phyloP scores from a whole-genome alignment of 2,329 filamentous ascomycete genomes.

The Trichoderma guizhouense region DNA sequence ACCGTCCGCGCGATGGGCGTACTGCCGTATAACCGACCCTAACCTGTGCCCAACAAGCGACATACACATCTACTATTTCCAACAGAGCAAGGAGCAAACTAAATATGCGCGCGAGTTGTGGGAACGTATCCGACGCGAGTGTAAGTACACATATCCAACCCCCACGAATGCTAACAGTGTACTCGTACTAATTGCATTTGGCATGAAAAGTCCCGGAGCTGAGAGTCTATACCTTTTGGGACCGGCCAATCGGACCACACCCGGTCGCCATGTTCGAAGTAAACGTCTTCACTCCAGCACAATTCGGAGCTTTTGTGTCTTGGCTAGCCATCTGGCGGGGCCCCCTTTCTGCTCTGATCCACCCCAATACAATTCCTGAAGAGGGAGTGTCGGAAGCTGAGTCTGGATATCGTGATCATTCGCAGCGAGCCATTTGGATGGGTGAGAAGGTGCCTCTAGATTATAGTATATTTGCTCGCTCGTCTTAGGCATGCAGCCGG shows the following conservation, averaged over 20 bases:
- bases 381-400: constrained; percentile 31
- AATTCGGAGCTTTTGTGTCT: constrained; percentile 84
- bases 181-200: constrained; percentile 2
- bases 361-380: constrained; percentile 70
- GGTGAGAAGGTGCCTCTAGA: constrained; percentile 64
- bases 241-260: constrained; percentile 76
- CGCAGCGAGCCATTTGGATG: constrained; percentile 70
- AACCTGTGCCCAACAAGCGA: constrained; percentile 48
- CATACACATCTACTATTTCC: constrained; percentile 80
- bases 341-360: constrained; percentile 72
- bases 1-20: neutral
- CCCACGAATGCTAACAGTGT: neutral
- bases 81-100: constrained; percentile 58
- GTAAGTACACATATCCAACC: constrained; percentile 42
- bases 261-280: constrained; percentile 89
- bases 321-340: constrained; percentile 83
- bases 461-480: neutral
- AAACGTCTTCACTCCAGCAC: constrained; percentile 77
- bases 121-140: constrained; percentile 77
- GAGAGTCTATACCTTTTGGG: constrained; percentile 75
- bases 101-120: constrained; percentile 70
- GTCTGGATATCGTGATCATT: constrained; percentile 54
- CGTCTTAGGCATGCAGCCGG: neutral
- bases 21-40: neutral
- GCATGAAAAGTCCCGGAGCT: constrained; percentile 69